phyloP scores from a whole-genome alignment of 352 stramenopile genomes.

The Phytophthora melonis region DNA sequence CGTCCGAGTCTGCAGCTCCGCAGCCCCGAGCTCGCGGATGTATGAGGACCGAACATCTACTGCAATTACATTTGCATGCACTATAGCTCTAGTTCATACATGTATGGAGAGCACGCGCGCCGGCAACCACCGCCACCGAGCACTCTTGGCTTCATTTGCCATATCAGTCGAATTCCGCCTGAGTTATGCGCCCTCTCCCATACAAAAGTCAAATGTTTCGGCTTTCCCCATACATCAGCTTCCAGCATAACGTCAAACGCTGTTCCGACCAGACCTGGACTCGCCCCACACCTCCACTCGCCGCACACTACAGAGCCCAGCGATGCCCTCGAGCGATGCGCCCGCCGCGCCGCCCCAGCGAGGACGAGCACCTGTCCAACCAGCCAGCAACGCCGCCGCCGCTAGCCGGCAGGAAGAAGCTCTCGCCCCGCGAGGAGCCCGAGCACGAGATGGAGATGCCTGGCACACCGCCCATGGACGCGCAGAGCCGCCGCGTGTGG shows the following conservation, averaged over 20 bases:
- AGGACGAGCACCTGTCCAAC: constrained; percentile 15
- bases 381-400: constrained; percentile 17
- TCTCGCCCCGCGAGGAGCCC: constrained; percentile 26
- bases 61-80: not conserved
- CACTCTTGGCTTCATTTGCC: not conserved
- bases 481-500: constrained; percentile 46
- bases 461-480: constrained; percentile 69
- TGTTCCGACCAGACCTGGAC: not conserved
- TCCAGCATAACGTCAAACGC: not conserved
- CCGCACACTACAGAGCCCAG: not conserved
- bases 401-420: constrained; percentile 22
- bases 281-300: not conserved
- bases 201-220: constrained; percentile 27
- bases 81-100: no score
- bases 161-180: constrained; percentile 14
- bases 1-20: constrained; percentile 21
- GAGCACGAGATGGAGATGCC: constrained; percentile 59
- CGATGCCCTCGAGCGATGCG: constrained; percentile 35
- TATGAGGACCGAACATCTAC: constrained; percentile 23
- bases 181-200: constrained; percentile 22
- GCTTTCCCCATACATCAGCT: not conserved
- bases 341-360: constrained; percentile 17
- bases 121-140: no score
- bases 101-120: not conserved
- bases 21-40: constrained; percentile 13